Evolutionary conservation across 2,329 filamentous ascomycete genomes (phyloP), one percentile per base, ranked within the genome.

Genomic region (Mycosphaerella arachidis): DNA sequence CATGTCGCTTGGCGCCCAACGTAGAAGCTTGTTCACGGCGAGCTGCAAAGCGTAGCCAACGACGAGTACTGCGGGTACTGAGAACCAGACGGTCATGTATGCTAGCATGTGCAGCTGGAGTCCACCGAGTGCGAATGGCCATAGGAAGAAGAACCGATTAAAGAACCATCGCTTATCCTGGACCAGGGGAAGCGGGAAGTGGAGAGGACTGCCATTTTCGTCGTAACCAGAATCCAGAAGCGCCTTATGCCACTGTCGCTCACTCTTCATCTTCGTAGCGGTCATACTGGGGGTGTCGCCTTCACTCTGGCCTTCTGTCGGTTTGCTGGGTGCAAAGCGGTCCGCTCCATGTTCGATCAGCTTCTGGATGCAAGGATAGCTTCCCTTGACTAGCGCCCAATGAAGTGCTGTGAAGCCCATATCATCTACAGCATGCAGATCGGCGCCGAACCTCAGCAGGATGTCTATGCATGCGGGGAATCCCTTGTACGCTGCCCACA

Each of bases 401-500:
- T 99, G 94, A 66, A 99, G 79, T 4, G 94, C 92, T 0, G 93
- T 96, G 74, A 97, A 94, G 30, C 93, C 93, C 67, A 92, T 89
- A 72, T 97, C 92, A 70, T 99, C 94, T 31, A 84, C 86, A 35
- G 91, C 88, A 75, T 96, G 91, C 8, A 97, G 91, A 72, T 92
- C 94, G 40, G 94, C 94, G 56, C 94, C 95, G 92, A 94, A 99
- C 67, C 92, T 86, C 60, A 99, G 78, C 66, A 96, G 93, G 48
- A 97, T 76, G 72, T 97, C 94, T 52, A 97, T 93, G 68, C 91
- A 96, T 51, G 89, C 87, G 0, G 93, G 91, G 73, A 88, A 97
- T 37, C 95, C 94, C 76, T 99, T 99, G 79, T 99, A 99, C 16
- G 93, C 93, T 18, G 94, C 91, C 94, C 94, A 99, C 94, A 99